A percentile compares a stretch with the other conserved stretches of the same genome.
Evolutionary conservation across 2,329 filamentous ascomycete species (phyloP).

Genomic region (Berkeleyomyces basicola): DNA sequence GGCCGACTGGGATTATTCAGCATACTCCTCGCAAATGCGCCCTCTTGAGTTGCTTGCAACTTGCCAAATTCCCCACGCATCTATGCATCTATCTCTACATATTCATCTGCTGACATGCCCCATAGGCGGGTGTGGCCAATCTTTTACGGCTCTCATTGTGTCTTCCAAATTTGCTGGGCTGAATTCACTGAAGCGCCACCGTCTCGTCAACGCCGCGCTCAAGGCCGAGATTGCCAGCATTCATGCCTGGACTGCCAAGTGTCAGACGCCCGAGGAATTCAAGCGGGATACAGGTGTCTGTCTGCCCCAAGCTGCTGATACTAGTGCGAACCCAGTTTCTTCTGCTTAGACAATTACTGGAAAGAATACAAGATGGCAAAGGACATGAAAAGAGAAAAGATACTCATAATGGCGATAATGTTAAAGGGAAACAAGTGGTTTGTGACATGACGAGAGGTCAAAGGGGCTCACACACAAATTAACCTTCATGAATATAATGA

Average conservation of each 20-base stretch:
- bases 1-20: not conserved
- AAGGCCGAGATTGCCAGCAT: conserved; percentile 81
- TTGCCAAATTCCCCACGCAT: not conserved
- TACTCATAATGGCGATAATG: conserved; percentile 1
- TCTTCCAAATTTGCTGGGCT: conserved; percentile 54
- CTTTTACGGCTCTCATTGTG: conserved; percentile 42
- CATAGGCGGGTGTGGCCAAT: conserved; percentile 44
- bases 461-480: not conserved
- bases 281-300: conserved; percentile 38
- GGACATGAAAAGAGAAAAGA: not conserved
- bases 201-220: conserved; percentile 67
- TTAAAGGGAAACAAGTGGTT: not conserved
- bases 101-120: not conserved
- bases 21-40: not conserved
- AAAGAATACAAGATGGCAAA: not conserved
- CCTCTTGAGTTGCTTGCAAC: not conserved
- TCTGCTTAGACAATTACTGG: not conserved
- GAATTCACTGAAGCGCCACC: conserved; percentile 66
- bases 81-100: conserved; percentile 5
- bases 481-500: not conserved
- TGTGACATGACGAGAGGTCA: not conserved
- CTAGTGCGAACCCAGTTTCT: conserved; percentile 19
- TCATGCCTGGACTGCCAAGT: conserved; percentile 90
- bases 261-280: conserved; percentile 83
- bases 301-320: not conserved